Evolutionary conservation across 2,329 filamentous ascomycete species (phyloP), one percentile per base, ranked within the genome.

Genomic region (Westerdykella aurantiaca): DNA sequence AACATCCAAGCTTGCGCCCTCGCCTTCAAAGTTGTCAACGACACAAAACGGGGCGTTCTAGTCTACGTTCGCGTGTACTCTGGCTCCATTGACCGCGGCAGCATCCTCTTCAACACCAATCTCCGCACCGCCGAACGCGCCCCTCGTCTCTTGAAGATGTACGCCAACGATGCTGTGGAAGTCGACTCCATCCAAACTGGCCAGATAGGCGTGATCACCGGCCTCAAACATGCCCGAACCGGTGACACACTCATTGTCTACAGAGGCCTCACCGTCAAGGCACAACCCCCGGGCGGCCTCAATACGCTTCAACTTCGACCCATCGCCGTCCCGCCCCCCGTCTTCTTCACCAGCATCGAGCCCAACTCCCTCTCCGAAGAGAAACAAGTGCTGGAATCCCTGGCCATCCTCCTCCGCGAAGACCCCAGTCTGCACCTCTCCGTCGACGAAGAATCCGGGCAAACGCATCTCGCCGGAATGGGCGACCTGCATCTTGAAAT

Each of bases 301-400:
- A 81, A 83, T 39, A 82, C 78, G 13, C 72, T 97, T 13, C 89
- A 95, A 60, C 79, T 98, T 31, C 81, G 88, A 13, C 88, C 93
- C 0, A 93, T 95, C 22, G 80, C 86, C 46, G 87, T 96, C 0
- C 91, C 93, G 0, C 89, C 93, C 0, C 89, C 93, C 0, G 93
- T 98, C 0, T 95, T 96, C 60, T 98, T 97, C 66, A 84, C 94
- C n/a, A 88, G 90, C 47, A 83, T 97, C 22, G 91, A 97, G 51
- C 88, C 82, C 14, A 71, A 88, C 53, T 84, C 87, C 55, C 72
- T 87, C 25, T 78, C 84, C 25, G 88, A 90, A 52, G 86, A 89
- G 56, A 90, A 89, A 55, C 79, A 84, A 46, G 79, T 98, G 5
- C 80, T 87, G 44, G 80, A 85, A 5, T 84, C 85, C 1, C 72